Base-by-base conservation (phyloP, 2,329 filamentous ascomycete genomes). In the Balansia obtecta region DNA sequence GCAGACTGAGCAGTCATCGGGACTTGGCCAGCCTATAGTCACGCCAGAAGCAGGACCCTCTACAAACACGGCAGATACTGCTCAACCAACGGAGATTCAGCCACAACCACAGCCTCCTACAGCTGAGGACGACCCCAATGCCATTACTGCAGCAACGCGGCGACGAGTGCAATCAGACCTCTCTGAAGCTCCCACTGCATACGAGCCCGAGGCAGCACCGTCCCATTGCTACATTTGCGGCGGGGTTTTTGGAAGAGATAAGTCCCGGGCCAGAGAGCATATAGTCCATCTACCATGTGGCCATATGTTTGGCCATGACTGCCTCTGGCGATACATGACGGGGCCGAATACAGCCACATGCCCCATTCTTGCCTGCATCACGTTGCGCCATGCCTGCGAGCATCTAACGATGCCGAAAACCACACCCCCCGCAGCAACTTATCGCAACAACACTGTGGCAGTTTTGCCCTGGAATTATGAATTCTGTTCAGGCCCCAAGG, bases 261-360 rank as follows among this genome's bases (percentile, higher is more conserved):
- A 20, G 22, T 9, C 2, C 10, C 39, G 44, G 12, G 32, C 6
- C 16, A 39, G 33, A 10, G 61, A 64, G 41, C 22, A 15, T 10
- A 48, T 46, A 18, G 52, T 50, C 2, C 61, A 55, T 43, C 55
- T 64, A 15, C 58, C 58, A 6, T 64, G 61, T 42, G 60, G 62
- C 12, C 61, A 64, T 46, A 16, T 15, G 13, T 60, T 61, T 45
- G 60, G 60, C 9, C 52, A 57, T 20, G 8, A 41, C 4, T 64
- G 62, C 22, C 45, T 62, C 20, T 55, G 47, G 12, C 38, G 37
- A 18, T 54, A 49, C 51, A 47, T 56, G 18, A 5, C 20, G 1
- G 11, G 27, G 11, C 13, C 20, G 13, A 34, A 12, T 12, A 16
- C 42, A 43, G 32, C 20, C 18, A 37, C 40, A 5, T 58, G 56